Evolutionary conservation across 1,284 basidiomycete genomes (phyloP).

Genomic region (Cryptococcus sp.): DNA sequence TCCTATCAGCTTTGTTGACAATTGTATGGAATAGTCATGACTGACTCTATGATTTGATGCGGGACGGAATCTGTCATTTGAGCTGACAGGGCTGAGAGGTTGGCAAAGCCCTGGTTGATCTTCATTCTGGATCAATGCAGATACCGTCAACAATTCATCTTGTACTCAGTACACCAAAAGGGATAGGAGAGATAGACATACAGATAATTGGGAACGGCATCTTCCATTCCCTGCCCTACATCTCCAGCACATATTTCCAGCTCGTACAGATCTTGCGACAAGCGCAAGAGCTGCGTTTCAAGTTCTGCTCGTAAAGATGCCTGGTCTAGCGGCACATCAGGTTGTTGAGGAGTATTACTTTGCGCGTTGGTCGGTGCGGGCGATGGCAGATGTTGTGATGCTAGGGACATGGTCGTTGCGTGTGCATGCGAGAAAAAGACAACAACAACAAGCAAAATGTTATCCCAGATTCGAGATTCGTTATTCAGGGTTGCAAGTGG

Average conservation of each 20-base stretch:
- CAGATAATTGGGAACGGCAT: conserved; percentile 39
- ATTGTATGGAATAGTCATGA: not conserved
- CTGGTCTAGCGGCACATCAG: conserved; percentile 16
- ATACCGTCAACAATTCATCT: not conserved
- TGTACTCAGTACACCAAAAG: not conserved
- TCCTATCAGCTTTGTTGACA: not conserved
- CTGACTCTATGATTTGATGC: conserved; percentile 43
- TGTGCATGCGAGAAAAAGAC: not conserved
- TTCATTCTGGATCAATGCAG: conserved; percentile 22
- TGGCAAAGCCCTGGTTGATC: conserved; percentile 34
- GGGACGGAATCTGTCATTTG: conserved; percentile 45
- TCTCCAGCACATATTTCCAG: conserved; percentile 51
- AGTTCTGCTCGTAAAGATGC: conserved; percentile 32
- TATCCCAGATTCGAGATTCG: not conserved
- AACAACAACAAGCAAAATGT: not conserved
- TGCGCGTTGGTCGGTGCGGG: conserved; percentile 33
- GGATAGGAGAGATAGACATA: conserved; percentile 19
- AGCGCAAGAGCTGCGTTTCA: conserved; percentile 34
- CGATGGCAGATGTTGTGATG: conserved; percentile 32
- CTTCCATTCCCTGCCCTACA: conserved; percentile 40
- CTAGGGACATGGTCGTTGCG: conserved; percentile 24
- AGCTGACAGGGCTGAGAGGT: conserved; percentile 29
- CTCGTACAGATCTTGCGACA: conserved; percentile 49
- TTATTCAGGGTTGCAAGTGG: not conserved
- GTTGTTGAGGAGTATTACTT: not conserved